Base-by-base conservation (phyloP, 1,284 basidiomycete species). In the Sporisorium iseilematis-ciliati region DNA sequence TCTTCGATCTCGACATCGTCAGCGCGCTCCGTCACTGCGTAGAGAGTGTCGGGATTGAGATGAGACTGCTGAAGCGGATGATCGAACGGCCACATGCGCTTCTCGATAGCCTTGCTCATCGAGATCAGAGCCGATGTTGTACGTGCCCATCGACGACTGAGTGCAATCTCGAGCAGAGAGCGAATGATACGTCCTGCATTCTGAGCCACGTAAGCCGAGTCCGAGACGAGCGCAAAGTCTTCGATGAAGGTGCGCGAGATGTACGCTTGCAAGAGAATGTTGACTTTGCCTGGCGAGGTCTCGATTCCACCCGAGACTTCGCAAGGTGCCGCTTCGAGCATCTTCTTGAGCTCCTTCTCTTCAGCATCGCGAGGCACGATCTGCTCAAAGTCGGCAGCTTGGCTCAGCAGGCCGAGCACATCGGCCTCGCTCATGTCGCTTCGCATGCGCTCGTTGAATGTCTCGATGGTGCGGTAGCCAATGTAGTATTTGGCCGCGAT, bases 401-500 rank as follows among this genome's bases (percentile, higher is more conserved):
- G 90, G 75, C 93, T 91, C 41, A 99, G 88, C 90, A 98, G 91
- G 7, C 87, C 89, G 52, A 99, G 88, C 25, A 94, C 90, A 85
- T 99, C 95, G 2, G 95, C 97, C 85, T 99, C 96, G 14, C 92
- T 91, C 95, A 99, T 97, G 66, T 88, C 90, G 1, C 91, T 89
- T 59, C 90, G 89, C 86, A 99, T 94, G 71, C 90, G 87, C 73
- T 90, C 87, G 86, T 94, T 95, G 88, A 97, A 99, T 4, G 93
- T 90, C 84, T 94, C 93, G 40, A 99, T 91, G 1, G 94, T 95
- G 55, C 90, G 88, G 85, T 93, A 88, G 38, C 92, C 90, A 75
- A 99, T 92, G 86, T 99, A 99, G 86, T 98, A 99, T 84, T 93
- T 95, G 2, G 96, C 94, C 0, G 97, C 95, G 77, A 99, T 96